Conservation (phyloP, 2,329 filamentous ascomycete species). For the Penicillium rolfsii region DNA sequence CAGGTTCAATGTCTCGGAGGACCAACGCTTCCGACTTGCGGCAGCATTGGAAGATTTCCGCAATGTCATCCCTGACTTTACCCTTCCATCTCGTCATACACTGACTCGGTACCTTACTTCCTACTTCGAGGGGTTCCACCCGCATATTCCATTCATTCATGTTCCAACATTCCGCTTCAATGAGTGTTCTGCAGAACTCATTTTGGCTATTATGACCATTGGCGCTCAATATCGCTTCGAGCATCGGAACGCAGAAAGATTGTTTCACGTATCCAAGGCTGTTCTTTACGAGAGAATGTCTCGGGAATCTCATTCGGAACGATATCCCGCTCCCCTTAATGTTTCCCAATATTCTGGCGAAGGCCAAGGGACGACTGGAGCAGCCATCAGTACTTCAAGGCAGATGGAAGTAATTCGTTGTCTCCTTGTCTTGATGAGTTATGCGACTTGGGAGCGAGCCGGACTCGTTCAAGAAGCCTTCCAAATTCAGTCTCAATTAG, state of each 20-base stretch:
- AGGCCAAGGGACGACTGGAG: slow-evolving; percentile 16
- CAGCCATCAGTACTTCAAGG: slow-evolving; percentile 24
- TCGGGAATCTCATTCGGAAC: slow-evolving; percentile 25
- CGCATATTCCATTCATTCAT: slow-evolving; percentile 66
- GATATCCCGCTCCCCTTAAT: slow-evolving; percentile 27
- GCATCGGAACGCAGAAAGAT: slow-evolving; percentile 35
- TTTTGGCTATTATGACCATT: slow-evolving; percentile 69
- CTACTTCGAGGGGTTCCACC: slow-evolving; percentile 69
- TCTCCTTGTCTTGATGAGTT: slow-evolving; percentile 38
- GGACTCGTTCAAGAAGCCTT: slow-evolving; percentile 40
- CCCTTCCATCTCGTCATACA: slow-evolving; percentile 70
- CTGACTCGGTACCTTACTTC: slow-evolving; percentile 70
- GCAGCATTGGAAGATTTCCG: slow-evolving; percentile 36
- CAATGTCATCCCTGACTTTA: slow-evolving; percentile 53
- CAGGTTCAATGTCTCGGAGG: slow-evolving; percentile 34
- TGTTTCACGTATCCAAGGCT: slow-evolving; percentile 61
- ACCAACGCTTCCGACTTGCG: slow-evolving; percentile 37
- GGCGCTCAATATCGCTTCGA: slow-evolving; percentile 57
- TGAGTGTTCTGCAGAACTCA: slow-evolving; percentile 68
- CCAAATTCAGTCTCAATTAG: slow-evolving; percentile 35
- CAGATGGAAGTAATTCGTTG: slow-evolving; percentile 38
- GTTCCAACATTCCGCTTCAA: slow-evolving; percentile 66
- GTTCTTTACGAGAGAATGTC: slow-evolving; percentile 65
- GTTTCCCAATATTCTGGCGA: slow-evolving; percentile 20
- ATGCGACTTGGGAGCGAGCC: slow-evolving; percentile 38